These are phyloP conservation scores for Phaeosphaeria sp. DNA, from an alignment of 2,329 filamentous ascomycete species.

Conservation along the genomic window DNA sequence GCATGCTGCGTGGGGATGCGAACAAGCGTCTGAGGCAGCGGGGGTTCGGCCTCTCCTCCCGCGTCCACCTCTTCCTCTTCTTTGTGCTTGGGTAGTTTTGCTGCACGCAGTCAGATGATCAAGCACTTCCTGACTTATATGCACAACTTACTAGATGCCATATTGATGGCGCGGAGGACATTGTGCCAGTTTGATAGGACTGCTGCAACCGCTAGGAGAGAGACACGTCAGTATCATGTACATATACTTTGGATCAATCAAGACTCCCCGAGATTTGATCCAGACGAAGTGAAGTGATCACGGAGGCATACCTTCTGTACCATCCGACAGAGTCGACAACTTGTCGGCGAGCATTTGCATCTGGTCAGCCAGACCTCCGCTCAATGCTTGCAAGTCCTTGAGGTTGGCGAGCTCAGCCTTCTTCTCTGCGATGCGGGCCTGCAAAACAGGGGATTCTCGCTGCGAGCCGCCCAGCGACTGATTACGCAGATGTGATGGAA, in stretches of 20 bases:
- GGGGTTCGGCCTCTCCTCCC: constrained; percentile 51
- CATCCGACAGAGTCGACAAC: constrained; percentile 77
- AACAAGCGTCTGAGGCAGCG: constrained; percentile 80
- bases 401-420: constrained; percentile 82
- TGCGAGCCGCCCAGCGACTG: constrained; percentile 49
- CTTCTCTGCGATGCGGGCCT: constrained; percentile 83
- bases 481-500: constrained; percentile 71
- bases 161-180: constrained; percentile 81
- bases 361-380: constrained; percentile 77
- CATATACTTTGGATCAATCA: constrained; percentile 1
- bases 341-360: constrained; percentile 85
- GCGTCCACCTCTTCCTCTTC: constrained; percentile 52
- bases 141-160: constrained; percentile 76
- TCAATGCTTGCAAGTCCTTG: constrained; percentile 78
- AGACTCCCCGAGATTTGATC: background rate
- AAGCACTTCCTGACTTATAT: background rate
- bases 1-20: constrained; percentile 81
- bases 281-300: constrained; percentile 1
- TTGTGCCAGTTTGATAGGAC: constrained; percentile 89
- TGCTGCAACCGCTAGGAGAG: constrained; percentile 72
- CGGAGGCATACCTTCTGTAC: constrained; percentile 71
- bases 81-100: constrained; percentile 71
- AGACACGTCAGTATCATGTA: constrained; percentile 27
- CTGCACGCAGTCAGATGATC: constrained; percentile 52
- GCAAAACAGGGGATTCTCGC: constrained; percentile 72